A percentile compares a stretch with the other conserved stretches of the same genome.
Conservation (phyloP, 495 filamentous ascomycete species). For the Aspergillus nidulans region DNA sequence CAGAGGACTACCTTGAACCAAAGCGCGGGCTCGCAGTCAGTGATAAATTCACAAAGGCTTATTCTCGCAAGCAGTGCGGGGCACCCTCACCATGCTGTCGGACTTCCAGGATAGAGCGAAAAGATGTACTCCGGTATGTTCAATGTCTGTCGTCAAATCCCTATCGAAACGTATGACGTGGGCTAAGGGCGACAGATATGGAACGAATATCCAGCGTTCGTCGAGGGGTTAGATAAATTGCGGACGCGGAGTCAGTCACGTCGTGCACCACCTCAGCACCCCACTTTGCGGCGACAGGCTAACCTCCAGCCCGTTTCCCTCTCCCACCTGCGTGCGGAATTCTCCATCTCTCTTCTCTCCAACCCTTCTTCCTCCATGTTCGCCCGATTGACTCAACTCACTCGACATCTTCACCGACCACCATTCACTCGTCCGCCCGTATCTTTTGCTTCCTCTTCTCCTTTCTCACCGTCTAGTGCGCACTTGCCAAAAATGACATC, state of each 20-base stretch:
- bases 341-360: not conserved
- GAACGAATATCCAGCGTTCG: not conserved
- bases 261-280: not conserved
- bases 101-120: not conserved
- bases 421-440: constrained; percentile 46
- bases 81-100: constrained; percentile 17
- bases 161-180: too few relatives aligned
- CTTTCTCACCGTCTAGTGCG: constrained; percentile 23
- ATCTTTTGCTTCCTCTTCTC: constrained; percentile 39
- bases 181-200: not conserved
- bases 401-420: constrained; percentile 66
- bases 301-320: not conserved
- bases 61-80: constrained; percentile 5
- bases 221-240: not conserved
- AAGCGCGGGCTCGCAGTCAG: constrained; percentile 7
- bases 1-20: constrained; percentile 54
- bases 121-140: not conserved
- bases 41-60: not conserved
- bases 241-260: not conserved
- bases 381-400: constrained; percentile 64
- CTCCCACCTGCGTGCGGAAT: not conserved
- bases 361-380: constrained; percentile 55
- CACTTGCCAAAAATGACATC: constrained; percentile 50
- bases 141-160: not conserved
- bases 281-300: not conserved